A percentile compares a stretch with the other conserved stretches of the same genome.
Evolutionary conservation across 140 eudicot species (phyloP).

Genomic region (Bidens hawaiensis): DNA sequence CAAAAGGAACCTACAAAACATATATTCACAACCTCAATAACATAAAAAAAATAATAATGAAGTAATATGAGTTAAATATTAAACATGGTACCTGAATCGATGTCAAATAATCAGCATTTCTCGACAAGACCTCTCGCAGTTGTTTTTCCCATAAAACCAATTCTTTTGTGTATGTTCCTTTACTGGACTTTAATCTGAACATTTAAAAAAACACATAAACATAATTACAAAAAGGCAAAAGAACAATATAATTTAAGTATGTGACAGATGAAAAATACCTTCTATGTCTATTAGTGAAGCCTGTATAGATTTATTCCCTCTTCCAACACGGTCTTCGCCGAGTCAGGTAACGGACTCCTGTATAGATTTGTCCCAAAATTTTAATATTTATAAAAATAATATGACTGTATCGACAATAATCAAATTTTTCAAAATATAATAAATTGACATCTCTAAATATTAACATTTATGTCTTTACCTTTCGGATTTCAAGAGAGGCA

Average conservation of each 20-base stretch:
- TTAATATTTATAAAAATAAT: no score
- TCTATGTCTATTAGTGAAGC: conserved; percentile 74
- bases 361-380: no score
- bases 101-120: no score
- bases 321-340: conserved; percentile 57
- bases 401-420: no score
- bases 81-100: conserved; percentile 57
- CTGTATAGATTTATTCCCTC: conserved; percentile 78
- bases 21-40: not conserved
- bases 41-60: not conserved
- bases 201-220: conserved; percentile 1
- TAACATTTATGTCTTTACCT: conserved; percentile 49
- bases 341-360: conserved; percentile 77
- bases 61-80: not conserved
- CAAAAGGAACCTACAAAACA: no score
- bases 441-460: not conserved
- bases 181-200: conserved; percentile 69
- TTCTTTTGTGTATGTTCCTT: conserved; percentile 63
- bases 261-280: conserved; percentile 32
- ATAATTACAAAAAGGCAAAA: not conserved
- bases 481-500: conserved; percentile 76
- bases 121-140: conserved; percentile 54
- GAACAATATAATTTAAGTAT: not conserved
- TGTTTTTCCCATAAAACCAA: conserved; percentile 89
- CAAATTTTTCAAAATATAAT: no score